Evolutionary conservation across 257 asterid species (phyloP).

Genomic region (Haberlea rhodopensis): DNA sequence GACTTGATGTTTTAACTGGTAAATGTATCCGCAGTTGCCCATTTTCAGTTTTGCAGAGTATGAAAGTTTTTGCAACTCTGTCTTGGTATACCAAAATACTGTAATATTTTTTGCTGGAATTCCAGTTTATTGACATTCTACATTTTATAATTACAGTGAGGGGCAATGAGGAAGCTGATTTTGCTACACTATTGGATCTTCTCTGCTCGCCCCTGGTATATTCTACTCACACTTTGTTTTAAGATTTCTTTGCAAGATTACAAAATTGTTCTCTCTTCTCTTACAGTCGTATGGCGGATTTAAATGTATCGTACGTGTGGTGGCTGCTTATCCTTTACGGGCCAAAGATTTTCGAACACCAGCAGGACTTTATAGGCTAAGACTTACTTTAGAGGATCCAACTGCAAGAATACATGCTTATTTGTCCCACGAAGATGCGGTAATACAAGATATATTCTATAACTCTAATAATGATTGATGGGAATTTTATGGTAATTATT

Average conservation of each 20-base stretch:
- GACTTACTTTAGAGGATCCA: constrained; percentile 24
- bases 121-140: neutral
- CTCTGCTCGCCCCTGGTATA: constrained; percentile 18
- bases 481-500: neutral
- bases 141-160: constrained; percentile 4
- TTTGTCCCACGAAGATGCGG: constrained; percentile 17
- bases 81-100: neutral
- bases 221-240: neutral
- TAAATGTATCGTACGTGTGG: constrained; percentile 19
- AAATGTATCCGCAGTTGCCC: neutral
- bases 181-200: constrained; percentile 13
- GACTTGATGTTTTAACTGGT: constrained; percentile 11
- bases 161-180: constrained; percentile 8
- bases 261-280: neutral
- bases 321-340: constrained; percentile 14
- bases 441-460: neutral
- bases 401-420: constrained; percentile 21
- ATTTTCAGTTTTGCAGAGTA: neutral
- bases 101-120: neutral
- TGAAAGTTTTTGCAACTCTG: neutral
- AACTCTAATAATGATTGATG: too few species aligned
- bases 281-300: constrained; percentile 3
- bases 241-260: neutral
- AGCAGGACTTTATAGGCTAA: constrained; percentile 7
- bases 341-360: constrained; percentile 14